These are phyloP conservation scores for Quillaja saponaria DNA, from an alignment of 306 rosid species.

Conservation along the genomic window DNA sequence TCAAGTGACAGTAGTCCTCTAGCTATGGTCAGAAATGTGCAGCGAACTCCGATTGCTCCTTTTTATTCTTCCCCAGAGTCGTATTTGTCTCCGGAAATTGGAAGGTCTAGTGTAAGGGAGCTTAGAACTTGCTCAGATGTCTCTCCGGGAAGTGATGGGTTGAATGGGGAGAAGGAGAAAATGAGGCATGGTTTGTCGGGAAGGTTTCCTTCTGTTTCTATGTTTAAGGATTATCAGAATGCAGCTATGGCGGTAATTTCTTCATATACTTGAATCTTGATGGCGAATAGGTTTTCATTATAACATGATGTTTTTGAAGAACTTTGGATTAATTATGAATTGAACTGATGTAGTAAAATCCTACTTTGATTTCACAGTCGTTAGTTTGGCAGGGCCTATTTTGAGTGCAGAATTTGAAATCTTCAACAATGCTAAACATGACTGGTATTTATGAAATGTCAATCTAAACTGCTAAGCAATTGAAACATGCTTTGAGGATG, in stretches of 20 bases:
- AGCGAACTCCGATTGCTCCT: slow-evolving; percentile 47
- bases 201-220: slow-evolving; percentile 76
- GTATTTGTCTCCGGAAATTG: slow-evolving; percentile 58
- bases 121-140: slow-evolving; percentile 42
- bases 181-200: slow-evolving; percentile 65
- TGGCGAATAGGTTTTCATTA: background rate
- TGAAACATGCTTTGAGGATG: too few relatives aligned
- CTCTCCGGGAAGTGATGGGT: slow-evolving; percentile 39
- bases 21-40: slow-evolving; percentile 49
- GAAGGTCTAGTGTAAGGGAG: slow-evolving; percentile 32
- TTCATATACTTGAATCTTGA: background rate
- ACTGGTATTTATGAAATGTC: background rate
- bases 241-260: slow-evolving; percentile 85
- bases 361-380: background rate
- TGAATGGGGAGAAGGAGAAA: slow-evolving; percentile 43
- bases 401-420: background rate
- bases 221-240: slow-evolving; percentile 88
- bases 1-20: slow-evolving; percentile 54
- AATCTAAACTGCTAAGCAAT: background rate
- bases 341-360: background rate
- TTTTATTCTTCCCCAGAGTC: slow-evolving; percentile 52
- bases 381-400: background rate
- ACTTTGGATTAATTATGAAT: background rate
- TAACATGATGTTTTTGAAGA: background rate
- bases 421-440: too few relatives aligned